These are phyloP conservation scores for Magnolia officinalis DNA, from an alignment of 164 flowering plant species.

Conservation along the genomic window DNA sequence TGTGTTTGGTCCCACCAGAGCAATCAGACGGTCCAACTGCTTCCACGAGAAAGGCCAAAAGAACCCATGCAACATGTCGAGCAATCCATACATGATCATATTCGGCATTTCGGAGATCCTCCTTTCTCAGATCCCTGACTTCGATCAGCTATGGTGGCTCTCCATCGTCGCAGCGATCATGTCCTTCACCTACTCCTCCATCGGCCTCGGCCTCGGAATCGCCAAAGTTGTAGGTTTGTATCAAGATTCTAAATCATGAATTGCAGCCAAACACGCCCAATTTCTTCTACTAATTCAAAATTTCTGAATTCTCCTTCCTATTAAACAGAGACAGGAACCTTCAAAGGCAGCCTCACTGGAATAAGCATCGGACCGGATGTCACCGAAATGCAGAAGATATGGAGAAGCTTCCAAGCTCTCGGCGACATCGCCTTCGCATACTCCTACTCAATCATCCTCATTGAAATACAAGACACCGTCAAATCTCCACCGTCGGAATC, in stretches of 20 bases:
- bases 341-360: slow-evolving; percentile 61
- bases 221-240: slow-evolving; percentile 36
- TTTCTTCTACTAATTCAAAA: background rate
- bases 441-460: slow-evolving; percentile 53
- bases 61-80: slow-evolving; percentile 37
- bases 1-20: slow-evolving; percentile 28
- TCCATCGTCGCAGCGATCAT: slow-evolving; percentile 31
- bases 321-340: slow-evolving; percentile 26
- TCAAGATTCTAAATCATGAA: background rate
- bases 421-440: slow-evolving; percentile 76
- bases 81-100: slow-evolving; percentile 52
- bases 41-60: slow-evolving; percentile 40
- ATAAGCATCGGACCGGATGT: slow-evolving; percentile 42
- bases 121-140: slow-evolving; percentile 27
- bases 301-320: too few relatives aligned
- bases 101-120: slow-evolving; percentile 36
- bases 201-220: slow-evolving; percentile 28
- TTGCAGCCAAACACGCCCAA: background rate
- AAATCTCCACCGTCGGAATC: slow-evolving; percentile 58
- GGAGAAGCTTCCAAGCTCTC: slow-evolving; percentile 71
- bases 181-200: slow-evolving; percentile 31
- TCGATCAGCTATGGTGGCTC: slow-evolving; percentile 26
- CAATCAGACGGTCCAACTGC: slow-evolving; percentile 50
- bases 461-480: slow-evolving; percentile 65
- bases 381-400: slow-evolving; percentile 46